phyloP scores from a whole-genome alignment of 768 basidiomycete species.

The Xanthoconium purpureum region DNA sequence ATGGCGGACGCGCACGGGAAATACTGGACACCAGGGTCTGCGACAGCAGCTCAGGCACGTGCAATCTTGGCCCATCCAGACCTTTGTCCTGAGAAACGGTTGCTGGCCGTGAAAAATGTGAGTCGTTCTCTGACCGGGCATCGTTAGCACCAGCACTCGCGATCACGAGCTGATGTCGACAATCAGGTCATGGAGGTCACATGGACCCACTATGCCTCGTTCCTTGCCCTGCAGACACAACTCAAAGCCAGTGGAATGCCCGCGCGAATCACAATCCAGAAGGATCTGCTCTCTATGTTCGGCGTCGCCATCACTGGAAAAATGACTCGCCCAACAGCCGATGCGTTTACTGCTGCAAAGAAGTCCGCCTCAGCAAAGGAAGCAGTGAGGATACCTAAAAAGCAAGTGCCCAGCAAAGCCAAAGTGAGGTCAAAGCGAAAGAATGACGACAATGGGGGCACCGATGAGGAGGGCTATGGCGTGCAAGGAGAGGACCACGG shows the following conservation, averaged over 20 bases:
- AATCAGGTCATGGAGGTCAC: background rate
- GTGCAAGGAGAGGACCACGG: background rate
- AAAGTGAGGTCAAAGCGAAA: too few species aligned
- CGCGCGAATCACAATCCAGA: background rate
- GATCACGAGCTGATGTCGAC: background rate
- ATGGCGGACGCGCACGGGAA: background rate
- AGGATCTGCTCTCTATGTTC: background rate
- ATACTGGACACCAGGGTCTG: background rate
- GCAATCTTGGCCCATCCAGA: background rate
- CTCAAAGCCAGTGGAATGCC: background rate
- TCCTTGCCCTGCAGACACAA: background rate
- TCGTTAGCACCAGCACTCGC: too few species aligned
- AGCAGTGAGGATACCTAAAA: background rate
- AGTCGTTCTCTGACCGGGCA: too few species aligned
- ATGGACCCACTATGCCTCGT: background rate
- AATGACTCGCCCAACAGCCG: too few species aligned
- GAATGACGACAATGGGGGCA: too few species aligned
- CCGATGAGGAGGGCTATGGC: too few species aligned
- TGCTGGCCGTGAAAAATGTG: too few species aligned
- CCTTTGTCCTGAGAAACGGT: background rate
- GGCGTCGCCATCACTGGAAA: background rate
- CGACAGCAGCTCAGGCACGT: background rate
- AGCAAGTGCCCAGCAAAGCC: too few species aligned
- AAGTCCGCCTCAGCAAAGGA: too few species aligned
- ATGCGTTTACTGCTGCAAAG: too few species aligned